These are phyloP conservation scores for Scheffersomyces coipomensis DNA, from an alignment of 805 yeast genomes.

Conservation along the genomic window DNA sequence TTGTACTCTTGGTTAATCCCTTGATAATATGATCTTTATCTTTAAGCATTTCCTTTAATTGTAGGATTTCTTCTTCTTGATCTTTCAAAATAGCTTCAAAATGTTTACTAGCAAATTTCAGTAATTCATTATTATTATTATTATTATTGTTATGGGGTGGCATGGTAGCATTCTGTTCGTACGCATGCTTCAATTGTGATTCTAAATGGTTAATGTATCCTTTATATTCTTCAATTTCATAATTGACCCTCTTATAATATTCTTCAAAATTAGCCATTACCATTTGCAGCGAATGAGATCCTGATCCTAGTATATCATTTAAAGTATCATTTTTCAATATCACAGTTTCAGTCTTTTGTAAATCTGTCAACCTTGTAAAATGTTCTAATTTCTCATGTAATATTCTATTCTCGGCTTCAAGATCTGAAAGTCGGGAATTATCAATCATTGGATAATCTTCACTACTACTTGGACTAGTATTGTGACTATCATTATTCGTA, in stretches of 20 bases:
- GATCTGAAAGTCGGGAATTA: slow-evolving; percentile 14
- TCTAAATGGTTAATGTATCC: slow-evolving; percentile 63
- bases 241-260: slow-evolving; percentile 43
- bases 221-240: slow-evolving; percentile 58
- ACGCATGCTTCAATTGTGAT: slow-evolving; percentile 41
- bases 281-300: slow-evolving; percentile 36
- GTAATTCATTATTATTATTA: not conserved
- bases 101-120: slow-evolving; percentile 14
- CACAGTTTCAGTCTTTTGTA: slow-evolving; percentile 55
- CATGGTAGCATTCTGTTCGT: slow-evolving; percentile 4
- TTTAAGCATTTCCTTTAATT: slow-evolving; percentile 57
- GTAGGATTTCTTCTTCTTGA: slow-evolving; percentile 66
- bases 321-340: slow-evolving; percentile 58
- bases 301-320: slow-evolving; percentile 54
- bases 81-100: slow-evolving; percentile 41
- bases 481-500: not conserved
- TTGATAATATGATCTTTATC: slow-evolving; percentile 80
- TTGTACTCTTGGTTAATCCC: slow-evolving; percentile 65
- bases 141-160: not conserved
- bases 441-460: not conserved
- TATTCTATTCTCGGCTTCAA: slow-evolving; percentile 63
- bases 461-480: no score
- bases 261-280: slow-evolving; percentile 49
- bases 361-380: slow-evolving; percentile 60
- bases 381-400: slow-evolving; percentile 70